These are phyloP conservation scores for Nicotiana sylvestris DNA, from an alignment of 257 asterid genomes.

Conservation along the genomic window DNA sequence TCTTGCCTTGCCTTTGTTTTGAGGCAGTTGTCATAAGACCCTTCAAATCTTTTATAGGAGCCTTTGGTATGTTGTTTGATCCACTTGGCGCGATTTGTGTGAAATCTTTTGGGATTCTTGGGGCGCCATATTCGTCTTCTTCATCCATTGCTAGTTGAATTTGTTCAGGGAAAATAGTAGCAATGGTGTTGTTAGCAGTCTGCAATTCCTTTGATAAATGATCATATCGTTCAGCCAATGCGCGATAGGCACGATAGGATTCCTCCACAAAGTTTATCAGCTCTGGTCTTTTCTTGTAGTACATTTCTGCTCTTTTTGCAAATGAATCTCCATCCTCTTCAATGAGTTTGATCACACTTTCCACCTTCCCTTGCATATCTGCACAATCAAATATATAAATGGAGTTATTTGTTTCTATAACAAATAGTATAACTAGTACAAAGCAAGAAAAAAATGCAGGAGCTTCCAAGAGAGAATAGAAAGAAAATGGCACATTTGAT, in stretches of 20 bases:
- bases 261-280: slow-evolving; percentile 70
- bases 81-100: slow-evolving; percentile 23
- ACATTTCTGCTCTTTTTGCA: slow-evolving; percentile 87
- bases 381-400: slow-evolving; percentile 7
- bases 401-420: neutral
- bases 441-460: neutral
- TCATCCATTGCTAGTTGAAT: slow-evolving; percentile 53
- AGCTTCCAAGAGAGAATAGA: neutral
- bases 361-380: slow-evolving; percentile 88
- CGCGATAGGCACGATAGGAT: slow-evolving; percentile 59
- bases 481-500: neutral
- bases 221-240: slow-evolving; percentile 85
- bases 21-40: slow-evolving; percentile 44
- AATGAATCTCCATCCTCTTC: slow-evolving; percentile 92
- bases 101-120: slow-evolving; percentile 20
- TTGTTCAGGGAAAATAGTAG: slow-evolving; percentile 70
- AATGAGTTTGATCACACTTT: slow-evolving; percentile 63
- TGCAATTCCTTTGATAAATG: slow-evolving; percentile 71
- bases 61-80: slow-evolving; percentile 35
- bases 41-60: slow-evolving; percentile 49
- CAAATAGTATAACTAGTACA: neutral
- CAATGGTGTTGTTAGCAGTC: slow-evolving; percentile 77
- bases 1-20: slow-evolving; percentile 37
- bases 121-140: slow-evolving; percentile 34
- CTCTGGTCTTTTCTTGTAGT: slow-evolving; percentile 82